Evolutionary conservation across 2,329 filamentous ascomycete genomes (phyloP).

Genomic region (Aureobasidium vineae): DNA sequence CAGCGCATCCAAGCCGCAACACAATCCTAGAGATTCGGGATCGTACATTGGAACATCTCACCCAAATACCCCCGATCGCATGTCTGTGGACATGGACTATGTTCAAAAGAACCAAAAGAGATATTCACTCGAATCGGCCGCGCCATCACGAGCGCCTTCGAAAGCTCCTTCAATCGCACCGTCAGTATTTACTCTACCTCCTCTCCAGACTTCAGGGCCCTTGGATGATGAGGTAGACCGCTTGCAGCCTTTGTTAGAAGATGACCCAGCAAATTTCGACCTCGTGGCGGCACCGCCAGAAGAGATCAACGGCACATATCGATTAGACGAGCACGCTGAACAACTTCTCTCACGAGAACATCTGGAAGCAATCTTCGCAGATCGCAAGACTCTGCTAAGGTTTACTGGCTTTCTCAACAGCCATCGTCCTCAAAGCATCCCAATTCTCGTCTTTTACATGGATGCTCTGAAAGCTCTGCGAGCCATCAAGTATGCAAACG

Average conservation of each 20-base stretch:
- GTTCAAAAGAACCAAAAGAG: conserved; percentile 3
- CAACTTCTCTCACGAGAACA: conserved; percentile 66
- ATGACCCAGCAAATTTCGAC: conserved; percentile 56
- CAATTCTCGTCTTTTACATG: conserved; percentile 68
- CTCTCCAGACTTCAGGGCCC: conserved; percentile 46
- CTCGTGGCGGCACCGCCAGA: conserved; percentile 46
- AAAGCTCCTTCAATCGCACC: background rate
- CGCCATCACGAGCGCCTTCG: background rate
- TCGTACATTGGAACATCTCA: conserved; percentile 6
- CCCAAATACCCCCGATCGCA: background rate
- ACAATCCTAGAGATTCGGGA: conserved; percentile 12
- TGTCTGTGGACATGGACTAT: conserved; percentile 1
- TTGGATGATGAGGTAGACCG: conserved; percentile 44
- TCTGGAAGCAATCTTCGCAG: conserved; percentile 62
- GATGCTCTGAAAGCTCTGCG: conserved; percentile 68
- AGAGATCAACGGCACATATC: conserved; percentile 45
- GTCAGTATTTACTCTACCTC: conserved; percentile 35
- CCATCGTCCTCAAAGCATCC: conserved; percentile 60
- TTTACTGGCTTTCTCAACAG: conserved; percentile 67
- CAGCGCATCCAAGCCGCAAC: background rate
- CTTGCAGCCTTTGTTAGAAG: conserved; percentile 51
- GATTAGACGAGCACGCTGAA: conserved; percentile 63
- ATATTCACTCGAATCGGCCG: background rate
- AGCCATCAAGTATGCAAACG: conserved; percentile 69
- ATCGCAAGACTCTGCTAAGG: conserved; percentile 60